phyloP scores from a whole-genome alignment of 2,329 filamentous ascomycete genomes.

The Nothophaeocryptopus gaeumannii region DNA sequence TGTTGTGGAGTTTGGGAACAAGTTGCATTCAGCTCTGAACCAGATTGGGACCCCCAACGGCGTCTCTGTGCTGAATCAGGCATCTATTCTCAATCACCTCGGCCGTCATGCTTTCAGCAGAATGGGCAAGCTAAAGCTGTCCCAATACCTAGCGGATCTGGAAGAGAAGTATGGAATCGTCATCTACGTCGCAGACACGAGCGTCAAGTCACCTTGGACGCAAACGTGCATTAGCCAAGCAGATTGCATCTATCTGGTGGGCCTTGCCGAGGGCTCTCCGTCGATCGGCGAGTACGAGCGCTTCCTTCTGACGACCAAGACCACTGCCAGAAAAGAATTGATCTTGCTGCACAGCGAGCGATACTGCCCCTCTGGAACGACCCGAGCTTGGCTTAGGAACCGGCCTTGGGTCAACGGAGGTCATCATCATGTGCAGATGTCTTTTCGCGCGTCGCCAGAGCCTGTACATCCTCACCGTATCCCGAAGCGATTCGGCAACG shows the following conservation, averaged over 20 bases:
- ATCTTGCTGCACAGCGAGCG: constrained; percentile 86
- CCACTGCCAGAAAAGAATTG: constrained; percentile 87
- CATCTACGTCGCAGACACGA: constrained; percentile 93
- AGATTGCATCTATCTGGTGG: constrained; percentile 91
- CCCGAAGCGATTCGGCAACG: constrained; percentile 74
- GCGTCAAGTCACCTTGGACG: constrained; percentile 95
- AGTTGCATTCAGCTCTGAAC: constrained; percentile 78
- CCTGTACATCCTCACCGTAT: constrained; percentile 72
- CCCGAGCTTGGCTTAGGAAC: constrained; percentile 80
- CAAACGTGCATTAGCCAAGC: constrained; percentile 96
- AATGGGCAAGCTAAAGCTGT: constrained; percentile 94
- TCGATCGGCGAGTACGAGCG: constrained; percentile 94
- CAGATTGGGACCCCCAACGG: constrained; percentile 89
- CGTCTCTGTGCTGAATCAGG: constrained; percentile 87
- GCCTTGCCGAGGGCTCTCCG: constrained; percentile 83
- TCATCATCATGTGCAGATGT: constrained; percentile 97
- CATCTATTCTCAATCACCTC: constrained; percentile 88
- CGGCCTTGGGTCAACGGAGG: constrained; percentile 97
- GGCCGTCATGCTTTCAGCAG: constrained; percentile 94
- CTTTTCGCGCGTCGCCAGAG: constrained; percentile 72
- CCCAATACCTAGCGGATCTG: constrained; percentile 91
- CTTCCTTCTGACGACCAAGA: constrained; percentile 95
- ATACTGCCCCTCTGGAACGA: constrained; percentile 80
- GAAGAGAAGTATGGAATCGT: constrained; percentile 97
- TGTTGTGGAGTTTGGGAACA: constrained; percentile 90